Base-by-base conservation (phyloP, 208 protist genomes). In the Novymonas esmeraldas region DNA sequence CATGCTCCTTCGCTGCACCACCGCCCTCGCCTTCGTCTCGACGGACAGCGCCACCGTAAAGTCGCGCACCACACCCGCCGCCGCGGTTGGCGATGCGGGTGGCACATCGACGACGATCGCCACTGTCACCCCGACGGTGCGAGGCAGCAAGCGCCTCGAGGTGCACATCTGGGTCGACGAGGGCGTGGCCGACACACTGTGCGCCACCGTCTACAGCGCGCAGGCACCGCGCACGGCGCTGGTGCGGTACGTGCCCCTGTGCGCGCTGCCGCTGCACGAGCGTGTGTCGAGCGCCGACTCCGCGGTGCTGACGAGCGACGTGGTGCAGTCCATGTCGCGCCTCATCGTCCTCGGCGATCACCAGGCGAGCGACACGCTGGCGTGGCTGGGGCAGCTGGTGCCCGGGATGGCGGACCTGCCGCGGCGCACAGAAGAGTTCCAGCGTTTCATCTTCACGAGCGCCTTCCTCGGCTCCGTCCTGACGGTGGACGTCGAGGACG, bases 181-280 rank as follows among this genome's bases (percentile, higher is more conserved):
- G 48, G 81, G 81, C 5, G 61, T 80, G 1, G 73, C 69, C 10
- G 87, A 81, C 22, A 64, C 60, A 41, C 41, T 95, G 22, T 65
- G 57, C 18, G 52, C 87, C 1, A 89, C 70, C 2, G 64, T 81
- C 29, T 82, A 87, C 70, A 73, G 74, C 24, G 48, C 70, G 36
- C 73, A 81, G 34, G 57, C 73, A 24, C 87, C 90, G 11, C 87
- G 87, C 33, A 92, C 90, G 14, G 87, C 90, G 58, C 90, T 94
- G 65, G 41, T 87, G 50, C 83, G 88, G 58, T 76, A 62, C 39
- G 51, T 91, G 20, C 69, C 60, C 29, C 68, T 95, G 24, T 72
- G 70, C 54, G 82, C 87, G 4, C 64, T 95, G 24, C 84, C 83
- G 24, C 67, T 95, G 24, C 87, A 92, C 73, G 65, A 64, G 54